These are phyloP conservation scores for Nymphaea thermarum DNA, from an alignment of 164 flowering plant genomes.

Conservation along the genomic window DNA sequence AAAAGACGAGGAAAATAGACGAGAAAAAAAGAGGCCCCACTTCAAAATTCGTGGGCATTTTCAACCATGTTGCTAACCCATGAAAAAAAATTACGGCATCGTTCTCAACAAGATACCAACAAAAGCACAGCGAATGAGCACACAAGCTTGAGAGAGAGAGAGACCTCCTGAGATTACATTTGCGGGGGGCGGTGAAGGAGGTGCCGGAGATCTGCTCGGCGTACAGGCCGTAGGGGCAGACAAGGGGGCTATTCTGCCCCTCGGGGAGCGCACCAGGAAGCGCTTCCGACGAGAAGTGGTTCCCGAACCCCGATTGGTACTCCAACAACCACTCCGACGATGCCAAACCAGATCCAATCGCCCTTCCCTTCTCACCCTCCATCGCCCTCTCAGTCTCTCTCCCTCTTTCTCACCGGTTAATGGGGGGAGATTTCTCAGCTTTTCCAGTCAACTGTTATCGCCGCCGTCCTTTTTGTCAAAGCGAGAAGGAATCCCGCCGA, in stretches of 20 bases:
- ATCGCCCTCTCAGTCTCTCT: background rate
- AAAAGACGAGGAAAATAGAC: background rate
- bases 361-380: background rate
- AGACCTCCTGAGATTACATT: conserved; percentile 65
- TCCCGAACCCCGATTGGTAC: conserved; percentile 74
- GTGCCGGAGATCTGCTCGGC: conserved; percentile 97
- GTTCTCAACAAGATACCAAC: background rate
- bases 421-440: too few relatives aligned
- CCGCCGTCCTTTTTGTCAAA: too few relatives aligned
- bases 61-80: background rate
- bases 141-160: background rate
- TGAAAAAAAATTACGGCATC: background rate
- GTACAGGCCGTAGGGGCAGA: conserved; percentile 83
- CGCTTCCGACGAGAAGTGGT: conserved; percentile 77
- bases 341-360: background rate
- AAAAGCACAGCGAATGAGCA: background rate
- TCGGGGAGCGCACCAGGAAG: conserved; percentile 67
- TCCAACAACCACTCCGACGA: conserved; percentile 5
- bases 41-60: background rate
- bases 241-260: conserved; percentile 74
- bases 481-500: too few relatives aligned
- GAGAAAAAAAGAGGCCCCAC: background rate
- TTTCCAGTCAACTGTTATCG: too few relatives aligned
- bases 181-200: conserved; percentile 82
- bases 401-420: background rate